Evolutionary conservation across 768 basidiomycete species (phyloP), one percentile per base, ranked within the genome.

Genomic region (Mycena epipterygia): DNA sequence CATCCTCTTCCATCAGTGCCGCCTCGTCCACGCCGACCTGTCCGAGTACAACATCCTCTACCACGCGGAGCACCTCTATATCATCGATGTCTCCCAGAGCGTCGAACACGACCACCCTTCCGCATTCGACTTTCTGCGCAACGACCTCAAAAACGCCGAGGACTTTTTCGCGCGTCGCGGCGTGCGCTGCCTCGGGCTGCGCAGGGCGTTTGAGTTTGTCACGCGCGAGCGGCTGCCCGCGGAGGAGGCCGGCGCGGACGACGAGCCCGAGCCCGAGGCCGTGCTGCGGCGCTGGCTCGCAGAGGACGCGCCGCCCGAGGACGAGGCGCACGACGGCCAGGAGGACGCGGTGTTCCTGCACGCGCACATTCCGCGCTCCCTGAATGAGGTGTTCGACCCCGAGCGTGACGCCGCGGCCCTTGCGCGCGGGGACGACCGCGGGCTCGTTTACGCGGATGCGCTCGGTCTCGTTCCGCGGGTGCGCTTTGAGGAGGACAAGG

Each of bases 51-150:
- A 99, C 79, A 91, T 99, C 75, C 88, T 99, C 77, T 97, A 90
- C 76, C 93, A 95, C 81, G 84, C 89, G 55, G 86, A 82, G 1
- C 95, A 95, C 76, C 87, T 98, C 21, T 96, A 89, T 81, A 92
- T 99, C 75, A 99, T 99, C 82, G 98, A 99, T 80, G 98, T 99
- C 67, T 98, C 97, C 1, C 98, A 99, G 79, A 97, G 95, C 72
- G 97, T 99, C 39, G 98, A 99, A 76, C 97, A 98, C 77, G 97
- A 99, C 80, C 98, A 99, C 75, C 98, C 97, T 0, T 87, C 93
- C 32, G 95, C 98, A 0, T 98, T 96, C 78, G 97, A 99, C 80
- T 99, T 99, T 82, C 87, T 99, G 41, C 91, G 97, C 30, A 91
- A 87, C 51, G 98, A 99, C 80, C 88, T 99, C 57, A 91, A 90